Evolutionary conservation across 225 moss, liverwort and hornwort genomes (phyloP), one percentile per base, ranked within the genome.

Genomic region (Pleurozium schreberi): DNA sequence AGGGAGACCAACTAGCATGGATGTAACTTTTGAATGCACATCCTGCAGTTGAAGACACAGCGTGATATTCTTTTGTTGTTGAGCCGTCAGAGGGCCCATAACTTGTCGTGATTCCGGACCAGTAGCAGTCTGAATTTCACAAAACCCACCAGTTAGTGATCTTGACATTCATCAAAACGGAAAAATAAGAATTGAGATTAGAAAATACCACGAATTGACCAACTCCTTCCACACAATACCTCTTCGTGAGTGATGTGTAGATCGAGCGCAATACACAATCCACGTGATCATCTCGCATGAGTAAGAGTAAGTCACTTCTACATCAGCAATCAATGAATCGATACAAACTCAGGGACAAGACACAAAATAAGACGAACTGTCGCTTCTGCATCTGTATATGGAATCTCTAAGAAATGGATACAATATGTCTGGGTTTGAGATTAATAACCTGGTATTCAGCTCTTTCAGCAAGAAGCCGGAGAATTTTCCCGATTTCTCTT

Each of bases 71-170:
- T 97, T 97, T 8, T 94, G 90, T 92, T 98, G 98, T 82, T 97
- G 88, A 74, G 94, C 86, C 38, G 94, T 96, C 26, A 96, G 90
- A 79, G 98, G 91, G 85, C 94, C 94, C 73, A 94, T 94, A 18
- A 96, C 97, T 93, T 98, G 98, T 88, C 97, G 94, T n/a, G 96
- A 96, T 75, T 98, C 98, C 43, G 93, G 89, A 87, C 96, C 98
- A 67, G 95, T 92, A 33, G 96, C 96, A 77, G 95, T 96, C 93
- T 95, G 90, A 66, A 90, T 64, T 69, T 34, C 89, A 89, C 65
- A 83, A 83, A 31, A 83, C 52, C 73, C 52, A 82, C 73, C 55
- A 88, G 55, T 93, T n/a, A 89, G 75, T 79, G 85, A 79, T 83
- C 55, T 74, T 75, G 77, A 70, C 73, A 83, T 59, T 88, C 38